Evolutionary conservation across 495 filamentous ascomycete genomes (phyloP).

Genomic region (Talaromyces borbonicus): DNA sequence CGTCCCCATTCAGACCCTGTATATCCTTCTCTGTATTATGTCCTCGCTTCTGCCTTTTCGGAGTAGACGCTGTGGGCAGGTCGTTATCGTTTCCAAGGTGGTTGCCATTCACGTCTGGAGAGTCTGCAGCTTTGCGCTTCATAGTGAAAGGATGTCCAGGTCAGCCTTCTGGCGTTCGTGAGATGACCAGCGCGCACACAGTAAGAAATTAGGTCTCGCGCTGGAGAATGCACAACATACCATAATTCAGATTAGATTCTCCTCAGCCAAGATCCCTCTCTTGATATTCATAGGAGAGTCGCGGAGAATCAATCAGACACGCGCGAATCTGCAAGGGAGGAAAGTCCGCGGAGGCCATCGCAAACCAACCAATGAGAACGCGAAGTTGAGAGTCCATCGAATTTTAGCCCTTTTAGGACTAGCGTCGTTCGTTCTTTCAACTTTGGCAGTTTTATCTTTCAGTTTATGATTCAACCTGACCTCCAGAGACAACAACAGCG

Average conservation of each 20-base stretch:
- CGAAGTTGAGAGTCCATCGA: background rate
- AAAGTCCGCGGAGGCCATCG: too few species aligned
- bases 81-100: constrained; percentile 10
- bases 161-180: too few species aligned
- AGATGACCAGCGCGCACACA: too few species aligned
- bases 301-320: background rate
- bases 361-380: background rate
- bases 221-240: constrained; percentile 1
- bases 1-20: constrained; percentile 19
- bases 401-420: background rate
- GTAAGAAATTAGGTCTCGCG: background rate
- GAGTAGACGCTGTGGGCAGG: constrained; percentile 28
- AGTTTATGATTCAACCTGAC: background rate
- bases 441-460: background rate
- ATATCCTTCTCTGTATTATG: constrained; percentile 18
- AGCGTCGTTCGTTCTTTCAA: background rate
- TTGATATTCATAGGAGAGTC: background rate
- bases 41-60: constrained; percentile 27
- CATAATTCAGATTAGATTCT: background rate
- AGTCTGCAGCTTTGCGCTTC: constrained; percentile 40
- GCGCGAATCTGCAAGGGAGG: background rate
- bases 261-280: background rate
- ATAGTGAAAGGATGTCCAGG: too few species aligned
- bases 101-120: constrained; percentile 24
- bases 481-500: background rate